Conservation (phyloP, 1,284 basidiomycete species). For the Pholiota adiposa region DNA sequence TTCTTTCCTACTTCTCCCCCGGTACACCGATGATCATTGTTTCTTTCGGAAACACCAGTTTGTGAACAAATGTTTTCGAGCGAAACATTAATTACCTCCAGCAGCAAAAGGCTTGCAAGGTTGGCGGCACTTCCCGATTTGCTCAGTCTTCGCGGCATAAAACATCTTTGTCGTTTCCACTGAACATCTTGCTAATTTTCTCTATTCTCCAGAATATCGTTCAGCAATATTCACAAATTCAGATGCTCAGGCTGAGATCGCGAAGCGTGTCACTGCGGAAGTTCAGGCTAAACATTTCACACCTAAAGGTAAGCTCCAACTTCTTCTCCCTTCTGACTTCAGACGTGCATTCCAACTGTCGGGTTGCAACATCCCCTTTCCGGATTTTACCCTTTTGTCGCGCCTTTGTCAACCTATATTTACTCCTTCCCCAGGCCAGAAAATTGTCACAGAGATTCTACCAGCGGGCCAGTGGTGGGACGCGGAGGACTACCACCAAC, state of each 20-base stretch:
- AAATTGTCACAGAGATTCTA: conserved; percentile 79
- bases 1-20: too few relatives aligned
- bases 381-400: neutral
- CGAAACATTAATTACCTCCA: too few relatives aligned
- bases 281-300: conserved; percentile 85
- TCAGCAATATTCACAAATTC: conserved; percentile 89
- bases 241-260: conserved; percentile 76
- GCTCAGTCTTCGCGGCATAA: too few relatives aligned
- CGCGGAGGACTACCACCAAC: conserved; percentile 87
- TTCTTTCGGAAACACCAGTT: too few relatives aligned
- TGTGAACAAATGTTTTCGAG: too few relatives aligned
- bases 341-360: neutral
- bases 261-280: conserved; percentile 81
- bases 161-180: too few relatives aligned
- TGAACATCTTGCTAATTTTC: neutral
- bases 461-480: conserved; percentile 77
- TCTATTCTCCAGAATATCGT: conserved; percentile 81
- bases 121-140: too few relatives aligned
- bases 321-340: neutral
- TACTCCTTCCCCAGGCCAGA: conserved; percentile 40
- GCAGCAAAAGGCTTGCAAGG: too few relatives aligned
- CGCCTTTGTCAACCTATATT: neutral
- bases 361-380: neutral
- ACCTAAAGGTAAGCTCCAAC: conserved; percentile 48
- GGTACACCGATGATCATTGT: too few relatives aligned